Evolutionary conservation across 352 stramenopile genomes (phyloP).

Genomic region (Phytophthora fragariae): DNA sequence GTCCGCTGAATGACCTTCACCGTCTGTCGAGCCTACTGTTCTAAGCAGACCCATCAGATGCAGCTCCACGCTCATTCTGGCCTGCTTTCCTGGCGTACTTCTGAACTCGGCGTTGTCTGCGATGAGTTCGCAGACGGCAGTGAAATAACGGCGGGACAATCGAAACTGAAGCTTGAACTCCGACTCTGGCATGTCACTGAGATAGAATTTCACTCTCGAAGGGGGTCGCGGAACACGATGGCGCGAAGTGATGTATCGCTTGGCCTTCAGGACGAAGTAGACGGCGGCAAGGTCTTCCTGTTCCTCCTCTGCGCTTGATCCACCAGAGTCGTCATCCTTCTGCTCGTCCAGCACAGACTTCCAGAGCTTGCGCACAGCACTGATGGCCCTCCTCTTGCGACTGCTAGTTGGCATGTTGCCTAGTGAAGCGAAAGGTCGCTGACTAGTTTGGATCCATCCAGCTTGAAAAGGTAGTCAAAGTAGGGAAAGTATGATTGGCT

Average conservation of each 20-base stretch:
- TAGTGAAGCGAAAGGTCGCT: not conserved
- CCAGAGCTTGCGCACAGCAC: not conserved
- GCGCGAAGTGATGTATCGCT: not conserved
- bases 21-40: too few relatives aligned
- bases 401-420: not conserved
- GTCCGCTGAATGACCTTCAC: too few relatives aligned
- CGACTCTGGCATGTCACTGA: not conserved
- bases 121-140: not conserved
- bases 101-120: not conserved
- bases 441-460: not conserved
- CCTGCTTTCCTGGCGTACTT: not conserved
- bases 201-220: not conserved
- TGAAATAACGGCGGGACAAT: not conserved
- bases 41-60: not conserved
- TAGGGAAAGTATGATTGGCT: not conserved
- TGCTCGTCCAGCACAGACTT: not conserved
- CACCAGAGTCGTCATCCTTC: not conserved
- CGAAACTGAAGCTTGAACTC: not conserved
- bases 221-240: not conserved
- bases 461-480: constrained; percentile 1
- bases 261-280: not conserved
- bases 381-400: not conserved
- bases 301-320: not conserved
- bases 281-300: not conserved
- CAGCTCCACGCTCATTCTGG: not conserved